A percentile compares a stretch with the other conserved stretches of the same genome.
These are phyloP conservation scores for Amanita polypyramis DNA, from an alignment of 768 basidiomycete genomes.

Conservation along the genomic window DNA sequence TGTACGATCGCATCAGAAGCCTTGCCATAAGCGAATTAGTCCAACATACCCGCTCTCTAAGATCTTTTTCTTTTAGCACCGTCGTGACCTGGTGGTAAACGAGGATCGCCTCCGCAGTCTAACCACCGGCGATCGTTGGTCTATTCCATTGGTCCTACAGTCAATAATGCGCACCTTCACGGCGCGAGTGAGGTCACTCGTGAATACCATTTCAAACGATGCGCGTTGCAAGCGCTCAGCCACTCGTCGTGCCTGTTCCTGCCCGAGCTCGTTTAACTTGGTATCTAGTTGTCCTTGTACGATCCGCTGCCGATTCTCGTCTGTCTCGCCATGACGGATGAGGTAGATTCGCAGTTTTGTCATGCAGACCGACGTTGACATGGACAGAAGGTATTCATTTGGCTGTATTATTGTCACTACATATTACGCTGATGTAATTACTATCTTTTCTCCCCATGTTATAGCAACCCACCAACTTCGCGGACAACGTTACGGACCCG, in stretches of 20 bases:
- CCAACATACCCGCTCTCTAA: constrained; percentile 55
- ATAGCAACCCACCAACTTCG: constrained; percentile 39
- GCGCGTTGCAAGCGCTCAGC: constrained; percentile 43
- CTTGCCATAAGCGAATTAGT: background rate
- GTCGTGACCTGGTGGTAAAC: constrained; percentile 36
- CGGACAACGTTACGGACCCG: constrained; percentile 40
- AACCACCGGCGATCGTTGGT: background rate
- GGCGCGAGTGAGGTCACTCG: constrained; percentile 67
- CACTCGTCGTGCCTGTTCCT: constrained; percentile 45
- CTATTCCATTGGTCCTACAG: constrained; percentile 4
- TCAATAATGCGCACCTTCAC: constrained; percentile 36
- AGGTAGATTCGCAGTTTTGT: constrained; percentile 37
- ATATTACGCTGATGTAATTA: constrained; percentile 12
- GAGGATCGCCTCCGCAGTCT: constrained; percentile 65
- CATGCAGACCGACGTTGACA: background rate
- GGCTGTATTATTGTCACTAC: background rate
- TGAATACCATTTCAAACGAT: constrained; percentile 48
- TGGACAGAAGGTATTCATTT: background rate
- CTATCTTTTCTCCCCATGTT: constrained; percentile 7
- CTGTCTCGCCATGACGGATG: constrained; percentile 74
- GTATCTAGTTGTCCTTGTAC: constrained; percentile 75
- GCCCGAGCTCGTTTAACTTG: constrained; percentile 49
- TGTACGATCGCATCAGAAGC: background rate
- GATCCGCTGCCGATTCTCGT: constrained; percentile 48
- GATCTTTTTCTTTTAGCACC: constrained; percentile 31